Evolutionary conservation across 768 basidiomycete species (phyloP), one percentile per base, ranked within the genome.

Genomic region (Termitomyces sp.): DNA sequence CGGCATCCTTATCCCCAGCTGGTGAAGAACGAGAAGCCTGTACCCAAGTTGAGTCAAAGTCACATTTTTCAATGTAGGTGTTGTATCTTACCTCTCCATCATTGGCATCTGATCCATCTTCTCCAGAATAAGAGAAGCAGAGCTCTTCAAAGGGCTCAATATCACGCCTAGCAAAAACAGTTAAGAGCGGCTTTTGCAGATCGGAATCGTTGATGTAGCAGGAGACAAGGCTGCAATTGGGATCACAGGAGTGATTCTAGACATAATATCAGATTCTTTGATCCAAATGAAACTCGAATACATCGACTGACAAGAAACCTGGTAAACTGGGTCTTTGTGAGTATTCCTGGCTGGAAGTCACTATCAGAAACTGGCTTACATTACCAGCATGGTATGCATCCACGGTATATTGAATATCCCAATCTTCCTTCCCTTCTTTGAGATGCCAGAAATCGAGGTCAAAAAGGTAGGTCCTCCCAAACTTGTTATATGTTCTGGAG

Each of bases 231-330:
- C 69, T 69, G 63, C 88, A 86, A 68, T 96, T 97, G 0, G 94
- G 94, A 58, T 93, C 87, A 66, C 95, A 96, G 18, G 89, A 93
- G 64, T 97, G 93, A 63, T 96, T 97, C 93, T 95, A 60, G 2
- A 32, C 18, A 14, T 33, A 43, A 56, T 43, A n/a, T 36, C 35
- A 28, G 26, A 5, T 18, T 51, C 14, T 53, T 2, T 5, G n/a
- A 18, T 30, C 36, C 43, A 49, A 46, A 23, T 16, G 12, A 26
- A 51, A 36, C 30, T 23, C 12, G 28, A 12, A 6, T 28, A 12
- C 6, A 18, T 41, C 14, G 14, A 77, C 83, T 66, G 68, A 91
- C 93, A 64, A 95, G 72, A 67, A 91, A 96, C 35, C 94, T 83
- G n/a, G 94, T 95, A 71, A 95, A 94, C 93, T 95, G 53, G 50